Conservation (phyloP, 305 asterid species). For the Solanum hybrid region DNA sequence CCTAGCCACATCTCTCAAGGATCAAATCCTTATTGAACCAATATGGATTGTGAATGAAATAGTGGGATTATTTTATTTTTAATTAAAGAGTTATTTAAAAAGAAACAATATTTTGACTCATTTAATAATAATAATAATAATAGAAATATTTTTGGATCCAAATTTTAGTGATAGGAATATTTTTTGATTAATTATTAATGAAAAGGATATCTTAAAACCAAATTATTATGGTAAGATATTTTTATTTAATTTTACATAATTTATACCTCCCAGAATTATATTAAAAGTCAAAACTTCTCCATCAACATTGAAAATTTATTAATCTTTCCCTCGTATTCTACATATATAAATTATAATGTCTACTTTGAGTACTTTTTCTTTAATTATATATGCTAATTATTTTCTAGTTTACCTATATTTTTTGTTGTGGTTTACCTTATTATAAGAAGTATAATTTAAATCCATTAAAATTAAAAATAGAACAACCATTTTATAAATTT, state of each 20-base stretch:
- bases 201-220: background rate
- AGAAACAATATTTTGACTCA: background rate
- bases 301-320: background rate
- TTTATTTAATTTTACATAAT: too few species aligned
- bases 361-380: background rate
- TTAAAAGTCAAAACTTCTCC: background rate
- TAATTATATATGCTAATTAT: background rate
- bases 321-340: background rate
- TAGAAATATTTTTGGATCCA: background rate
- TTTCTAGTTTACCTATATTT: background rate
- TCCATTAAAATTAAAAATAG: background rate
- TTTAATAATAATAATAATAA: too few species aligned
- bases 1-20: background rate
- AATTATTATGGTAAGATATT: background rate
- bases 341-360: background rate
- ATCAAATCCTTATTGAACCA: background rate
- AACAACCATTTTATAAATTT: background rate
- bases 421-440: background rate
- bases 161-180: background rate
- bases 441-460: background rate
- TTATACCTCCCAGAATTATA: background rate
- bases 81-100: background rate
- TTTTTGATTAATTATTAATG: too few species aligned
- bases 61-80: too few species aligned
- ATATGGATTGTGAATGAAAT: background rate